Evolutionary conservation across 169 alveolate genomes (phyloP).

Genomic region (Plasmodium reichenowi): DNA sequence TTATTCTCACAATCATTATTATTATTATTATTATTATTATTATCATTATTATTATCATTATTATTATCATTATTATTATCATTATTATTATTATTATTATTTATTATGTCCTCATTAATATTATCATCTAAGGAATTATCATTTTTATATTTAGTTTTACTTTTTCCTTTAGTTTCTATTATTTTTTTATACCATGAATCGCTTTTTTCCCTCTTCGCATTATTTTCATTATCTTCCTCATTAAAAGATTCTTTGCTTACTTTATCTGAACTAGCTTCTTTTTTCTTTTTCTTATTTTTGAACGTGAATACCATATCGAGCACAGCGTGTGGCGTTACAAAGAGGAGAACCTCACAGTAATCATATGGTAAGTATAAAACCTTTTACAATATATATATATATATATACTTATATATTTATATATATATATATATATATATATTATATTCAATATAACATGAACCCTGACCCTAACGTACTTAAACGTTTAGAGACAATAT

Average conservation of each 20-base stretch:
- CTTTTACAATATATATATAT: no score
- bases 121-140: not conserved
- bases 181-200: slow-evolving; percentile 57
- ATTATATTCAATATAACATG: no score
- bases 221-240: slow-evolving; percentile 9
- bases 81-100: not conserved
- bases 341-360: no score
- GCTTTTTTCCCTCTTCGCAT: slow-evolving; percentile 33
- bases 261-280: slow-evolving; percentile 26
- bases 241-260: slow-evolving; percentile 11
- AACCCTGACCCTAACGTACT: no score
- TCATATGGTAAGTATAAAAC: no score
- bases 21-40: not conserved
- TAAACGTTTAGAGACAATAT: no score
- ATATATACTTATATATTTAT: no score
- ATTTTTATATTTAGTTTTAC: slow-evolving; percentile 23
- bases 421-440: no score
- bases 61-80: not conserved
- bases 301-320: slow-evolving; percentile 37
- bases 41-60: no score
- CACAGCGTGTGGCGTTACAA: no score
- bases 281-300: slow-evolving; percentile 46
- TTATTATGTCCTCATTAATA: not conserved
- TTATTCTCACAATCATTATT: no score
- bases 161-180: slow-evolving; percentile 7